Conservation (phyloP, 1,139 yeast species). For the Kurtzmaniella natalensis region DNA sequence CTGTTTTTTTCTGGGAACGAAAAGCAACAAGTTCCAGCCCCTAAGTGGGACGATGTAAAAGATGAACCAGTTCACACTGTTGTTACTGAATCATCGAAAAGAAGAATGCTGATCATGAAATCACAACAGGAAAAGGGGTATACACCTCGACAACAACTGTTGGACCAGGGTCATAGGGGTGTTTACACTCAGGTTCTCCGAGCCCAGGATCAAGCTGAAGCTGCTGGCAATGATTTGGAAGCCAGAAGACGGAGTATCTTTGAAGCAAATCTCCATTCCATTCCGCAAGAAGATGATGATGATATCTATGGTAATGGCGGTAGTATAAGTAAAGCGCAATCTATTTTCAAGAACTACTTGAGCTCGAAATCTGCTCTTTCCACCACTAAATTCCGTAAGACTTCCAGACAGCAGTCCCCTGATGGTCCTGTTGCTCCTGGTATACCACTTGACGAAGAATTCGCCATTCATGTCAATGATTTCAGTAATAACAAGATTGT, state of each 20-base stretch:
- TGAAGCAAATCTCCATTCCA: neutral
- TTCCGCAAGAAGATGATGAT: too few species aligned
- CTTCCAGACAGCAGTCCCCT: too few species aligned
- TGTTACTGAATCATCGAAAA: conserved; percentile 1
- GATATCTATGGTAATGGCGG: too few species aligned
- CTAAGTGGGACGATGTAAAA: neutral
- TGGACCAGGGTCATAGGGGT: neutral
- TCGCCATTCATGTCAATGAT: too few species aligned
- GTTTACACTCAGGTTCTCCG: neutral
- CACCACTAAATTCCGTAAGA: too few species aligned
- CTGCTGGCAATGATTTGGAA: conserved; percentile 1
- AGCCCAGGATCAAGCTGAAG: neutral
- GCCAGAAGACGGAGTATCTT: conserved; percentile 1
- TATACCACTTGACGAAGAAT: too few species aligned
- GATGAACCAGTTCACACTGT: neutral
- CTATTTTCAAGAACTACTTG: neutral
- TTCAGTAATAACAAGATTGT: too few species aligned
- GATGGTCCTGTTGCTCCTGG: too few species aligned
- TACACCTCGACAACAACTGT: neutral
- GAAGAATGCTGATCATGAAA: conserved; percentile 2
- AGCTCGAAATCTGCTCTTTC: too few species aligned
- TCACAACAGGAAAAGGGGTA: neutral
- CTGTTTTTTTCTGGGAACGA: neutral
- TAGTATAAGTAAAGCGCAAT: too few species aligned
- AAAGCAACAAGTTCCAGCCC: neutral